Percentiles rank a stretch among this genome's conserved stretches.
These are phyloP conservation scores for Penicillium verhagenii DNA, from an alignment of 495 filamentous ascomycete genomes.

Conservation along the genomic window DNA sequence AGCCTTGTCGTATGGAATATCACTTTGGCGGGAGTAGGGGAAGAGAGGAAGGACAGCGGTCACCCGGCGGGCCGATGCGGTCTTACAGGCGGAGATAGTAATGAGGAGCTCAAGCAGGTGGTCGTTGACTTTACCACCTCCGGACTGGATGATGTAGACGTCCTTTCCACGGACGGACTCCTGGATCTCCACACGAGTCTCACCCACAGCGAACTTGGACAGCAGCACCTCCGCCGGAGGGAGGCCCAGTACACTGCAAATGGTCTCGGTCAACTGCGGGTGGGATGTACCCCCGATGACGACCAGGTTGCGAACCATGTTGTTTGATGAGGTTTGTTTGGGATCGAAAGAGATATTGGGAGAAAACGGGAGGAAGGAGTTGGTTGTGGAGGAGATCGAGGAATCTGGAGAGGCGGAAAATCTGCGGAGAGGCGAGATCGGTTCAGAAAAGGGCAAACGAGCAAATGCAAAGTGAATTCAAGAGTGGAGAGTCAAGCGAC, in stretches of 20 bases:
- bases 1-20: constrained; percentile 91
- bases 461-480: neutral
- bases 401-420: constrained; percentile 33
- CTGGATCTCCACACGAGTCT: constrained; percentile 91
- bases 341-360: constrained; percentile 9
- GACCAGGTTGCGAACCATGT: constrained; percentile 94
- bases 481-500: constrained; percentile 24
- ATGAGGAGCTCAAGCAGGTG: constrained; percentile 94
- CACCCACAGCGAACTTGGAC: constrained; percentile 88
- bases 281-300: constrained; percentile 92
- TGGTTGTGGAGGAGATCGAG: constrained; percentile 28
- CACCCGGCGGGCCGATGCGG: constrained; percentile 84
- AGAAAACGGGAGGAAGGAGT: constrained; percentile 10
- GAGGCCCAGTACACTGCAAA: constrained; percentile 84
- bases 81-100: constrained; percentile 95
- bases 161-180: constrained; percentile 97
- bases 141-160: constrained; percentile 94
- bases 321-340: constrained; percentile 9
- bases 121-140: constrained; percentile 89
- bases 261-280: constrained; percentile 76
- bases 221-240: constrained; percentile 78
- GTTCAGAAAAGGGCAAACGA: constrained; percentile 11
- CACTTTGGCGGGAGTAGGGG: constrained; percentile 92
- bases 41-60: constrained; percentile 95
- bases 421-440: constrained; percentile 30